These are phyloP conservation scores for Clitoria ternatea DNA, from an alignment of 306 rosid genomes.

Conservation along the genomic window DNA sequence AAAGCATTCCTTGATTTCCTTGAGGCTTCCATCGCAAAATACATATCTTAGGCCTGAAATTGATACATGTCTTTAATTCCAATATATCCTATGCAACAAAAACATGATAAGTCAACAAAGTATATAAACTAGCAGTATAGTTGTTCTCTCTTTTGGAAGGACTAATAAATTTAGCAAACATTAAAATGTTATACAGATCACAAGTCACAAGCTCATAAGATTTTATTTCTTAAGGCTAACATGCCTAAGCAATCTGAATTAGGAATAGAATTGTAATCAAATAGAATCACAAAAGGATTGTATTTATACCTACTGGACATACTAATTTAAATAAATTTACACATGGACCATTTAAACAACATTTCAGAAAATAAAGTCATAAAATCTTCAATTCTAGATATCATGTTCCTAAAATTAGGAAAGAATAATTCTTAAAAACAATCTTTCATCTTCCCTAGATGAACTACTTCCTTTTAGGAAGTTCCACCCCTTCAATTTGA, in stretches of 20 bases:
- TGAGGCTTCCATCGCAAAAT: conserved; percentile 93
- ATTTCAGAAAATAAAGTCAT: neutral
- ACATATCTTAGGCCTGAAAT: conserved; percentile 80
- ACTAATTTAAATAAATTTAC: neutral
- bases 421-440: neutral
- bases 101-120: conserved; percentile 4
- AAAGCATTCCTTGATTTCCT: conserved; percentile 78
- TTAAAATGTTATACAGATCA: neutral
- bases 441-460: neutral
- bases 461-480: neutral
- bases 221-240: neutral
- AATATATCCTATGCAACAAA: conserved; percentile 13
- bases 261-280: neutral
- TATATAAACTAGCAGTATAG: neutral
- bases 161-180: neutral
- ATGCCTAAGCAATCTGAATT: neutral
- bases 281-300: neutral
- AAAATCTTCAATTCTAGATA: neutral
- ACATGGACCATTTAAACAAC: neutral
- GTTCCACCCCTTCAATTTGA: conserved; percentile 2
- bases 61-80: conserved; percentile 19
- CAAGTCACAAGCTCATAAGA: neutral
- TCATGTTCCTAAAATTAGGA: neutral
- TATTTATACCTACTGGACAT: neutral
- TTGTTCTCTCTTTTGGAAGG: conserved; percentile 2